These are phyloP conservation scores for Phytophthora litchii DNA, from an alignment of 352 stramenopile species.

Conservation along the genomic window DNA sequence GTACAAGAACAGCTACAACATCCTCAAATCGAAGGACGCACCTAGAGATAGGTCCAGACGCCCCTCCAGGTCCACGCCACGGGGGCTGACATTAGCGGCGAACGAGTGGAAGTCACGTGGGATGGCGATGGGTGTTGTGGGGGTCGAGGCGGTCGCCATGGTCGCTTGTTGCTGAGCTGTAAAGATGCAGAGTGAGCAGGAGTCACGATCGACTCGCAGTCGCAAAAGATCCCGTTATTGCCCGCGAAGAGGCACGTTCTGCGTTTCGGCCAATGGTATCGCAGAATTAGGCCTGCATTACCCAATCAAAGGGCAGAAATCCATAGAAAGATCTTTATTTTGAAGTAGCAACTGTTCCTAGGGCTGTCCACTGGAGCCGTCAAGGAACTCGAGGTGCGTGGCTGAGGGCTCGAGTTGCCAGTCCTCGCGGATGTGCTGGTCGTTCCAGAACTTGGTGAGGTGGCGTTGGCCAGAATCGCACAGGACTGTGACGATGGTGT, in stretches of 20 bases:
- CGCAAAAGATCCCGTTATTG: slow-evolving; percentile 6
- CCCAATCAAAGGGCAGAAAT: slow-evolving; percentile 31
- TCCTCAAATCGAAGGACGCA: slow-evolving; percentile 20
- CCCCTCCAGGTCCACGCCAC: slow-evolving; percentile 42
- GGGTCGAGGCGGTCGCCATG: slow-evolving; percentile 18
- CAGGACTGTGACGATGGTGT: slow-evolving; percentile 87
- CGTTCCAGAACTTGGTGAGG: slow-evolving; percentile 90
- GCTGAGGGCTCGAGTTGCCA: slow-evolving; percentile 70
- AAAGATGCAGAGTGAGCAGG: slow-evolving; percentile 24
- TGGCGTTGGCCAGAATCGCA: slow-evolving; percentile 91
- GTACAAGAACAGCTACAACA: background rate
- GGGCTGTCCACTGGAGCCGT: slow-evolving; percentile 68
- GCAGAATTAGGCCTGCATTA: background rate
- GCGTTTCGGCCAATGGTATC: slow-evolving; percentile 15
- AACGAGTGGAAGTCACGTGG: slow-evolving; percentile 17
- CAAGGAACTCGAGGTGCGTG: slow-evolving; percentile 72
- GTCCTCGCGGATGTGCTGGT: slow-evolving; percentile 69
- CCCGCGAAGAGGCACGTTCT: slow-evolving; percentile 7
- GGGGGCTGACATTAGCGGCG: slow-evolving; percentile 27
- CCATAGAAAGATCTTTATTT: slow-evolving; percentile 36
- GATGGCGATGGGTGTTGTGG: slow-evolving; percentile 31
- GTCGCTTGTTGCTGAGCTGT: slow-evolving; percentile 1
- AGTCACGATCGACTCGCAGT: slow-evolving; percentile 5
- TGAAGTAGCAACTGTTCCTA: slow-evolving; percentile 19
- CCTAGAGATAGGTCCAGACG: slow-evolving; percentile 54